Conservation (phyloP, 2,329 filamentous ascomycete species). For the Ceratocystis variospora region DNA sequence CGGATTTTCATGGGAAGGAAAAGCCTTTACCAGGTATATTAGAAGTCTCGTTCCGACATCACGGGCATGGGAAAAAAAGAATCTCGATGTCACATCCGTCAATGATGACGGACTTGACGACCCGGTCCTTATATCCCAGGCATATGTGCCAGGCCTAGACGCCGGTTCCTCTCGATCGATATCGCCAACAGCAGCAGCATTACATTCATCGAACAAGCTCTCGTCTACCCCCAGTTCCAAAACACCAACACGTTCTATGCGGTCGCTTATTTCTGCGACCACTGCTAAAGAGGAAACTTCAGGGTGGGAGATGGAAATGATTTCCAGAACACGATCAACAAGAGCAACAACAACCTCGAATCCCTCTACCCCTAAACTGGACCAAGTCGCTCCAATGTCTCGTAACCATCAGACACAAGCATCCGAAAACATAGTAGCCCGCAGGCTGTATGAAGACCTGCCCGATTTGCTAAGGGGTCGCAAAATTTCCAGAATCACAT, state of each 20-base stretch:
- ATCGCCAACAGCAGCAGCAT: background rate
- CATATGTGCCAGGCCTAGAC: background rate
- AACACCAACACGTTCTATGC: background rate
- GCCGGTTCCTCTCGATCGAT: background rate
- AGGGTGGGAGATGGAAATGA: background rate
- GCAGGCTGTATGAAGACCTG: conserved; percentile 2
- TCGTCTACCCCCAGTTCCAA: background rate
- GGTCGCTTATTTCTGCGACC: background rate
- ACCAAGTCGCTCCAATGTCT: background rate
- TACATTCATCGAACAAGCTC: background rate
- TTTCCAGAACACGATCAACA: background rate
- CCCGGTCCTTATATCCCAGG: conserved; percentile 2
- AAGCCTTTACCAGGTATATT: conserved; percentile 38
- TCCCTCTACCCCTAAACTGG: background rate
- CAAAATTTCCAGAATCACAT: background rate
- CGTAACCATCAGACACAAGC: background rate
- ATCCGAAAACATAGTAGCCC: background rate
- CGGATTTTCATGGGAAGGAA: conserved; percentile 32
- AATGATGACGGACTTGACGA: conserved; percentile 21
- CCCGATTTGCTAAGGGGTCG: conserved; percentile 9
- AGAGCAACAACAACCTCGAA: background rate
- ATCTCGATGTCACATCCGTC: conserved; percentile 23
- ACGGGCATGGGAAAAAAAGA: conserved; percentile 14
- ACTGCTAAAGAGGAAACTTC: background rate
- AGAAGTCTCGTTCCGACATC: conserved; percentile 17